Evolutionary conservation across 2,329 filamentous ascomycete species (phyloP), one percentile per base, ranked within the genome.

Genomic region (Drechslerella coelobrocha): DNA sequence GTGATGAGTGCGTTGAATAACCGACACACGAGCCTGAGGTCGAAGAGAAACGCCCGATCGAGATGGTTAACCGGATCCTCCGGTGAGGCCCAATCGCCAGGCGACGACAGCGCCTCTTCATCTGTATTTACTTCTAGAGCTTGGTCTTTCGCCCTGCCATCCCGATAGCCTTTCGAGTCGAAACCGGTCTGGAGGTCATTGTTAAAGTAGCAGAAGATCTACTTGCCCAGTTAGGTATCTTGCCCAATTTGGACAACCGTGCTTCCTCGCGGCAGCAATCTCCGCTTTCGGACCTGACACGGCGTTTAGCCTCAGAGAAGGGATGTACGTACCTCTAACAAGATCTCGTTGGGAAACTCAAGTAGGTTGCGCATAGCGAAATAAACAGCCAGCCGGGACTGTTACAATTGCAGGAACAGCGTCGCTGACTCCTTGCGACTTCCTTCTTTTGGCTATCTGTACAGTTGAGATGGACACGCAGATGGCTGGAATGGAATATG

Each of bases 11-110:
- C 12, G 9, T 59, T 24, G n/a, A 59, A 48, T 21, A 23, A 29
- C 24, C 54, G 39, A 21, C 54, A 59, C 2, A 59, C 54, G 17
- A 26, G 26, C 23, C 54, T 26, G 19, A 59, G 39, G 54, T 59
- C 39, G 19, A 59, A 59, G n/a, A 59, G 24, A 12, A 19, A 14
- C 1, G 39, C 23, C 24, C 53, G 34, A 21, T 57, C 53, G 12
- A n/a, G 24, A 6, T 43, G 10, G 17, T 26, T 10, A 10, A 4
- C 17, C 34, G 5, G 12, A 14, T 4, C 12, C 34, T 10, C 12
- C 12, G 12, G 12, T 39, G 12, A 3, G 12, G 34, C 12, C 12
- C 34, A 39, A 39, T 34, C 6, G 29, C 29, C 12, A 34, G 29
- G 29, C 29, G 7, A 12, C 29, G 29, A 12, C 7, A 12, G 29